A percentile compares a stretch with the other conserved stretches of the same genome.
Conservation (phyloP, 2,329 filamentous ascomycete genomes). For the Ophiostoma novo-ulmi region DNA sequence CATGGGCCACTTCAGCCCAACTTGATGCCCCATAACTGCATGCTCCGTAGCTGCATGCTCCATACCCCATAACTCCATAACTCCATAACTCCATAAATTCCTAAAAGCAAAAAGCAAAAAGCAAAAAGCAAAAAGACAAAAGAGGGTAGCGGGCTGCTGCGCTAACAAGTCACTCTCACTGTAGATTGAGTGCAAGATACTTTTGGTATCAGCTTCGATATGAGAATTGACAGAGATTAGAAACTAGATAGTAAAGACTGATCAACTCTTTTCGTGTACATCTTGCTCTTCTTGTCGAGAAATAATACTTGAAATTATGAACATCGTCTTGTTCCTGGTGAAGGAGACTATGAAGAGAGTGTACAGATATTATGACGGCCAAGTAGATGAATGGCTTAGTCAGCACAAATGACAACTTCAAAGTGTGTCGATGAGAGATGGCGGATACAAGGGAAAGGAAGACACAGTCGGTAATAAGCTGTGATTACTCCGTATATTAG, state of each 20-base stretch:
- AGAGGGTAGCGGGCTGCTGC: neutral
- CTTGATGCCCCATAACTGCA: no score
- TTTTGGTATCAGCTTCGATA: neutral
- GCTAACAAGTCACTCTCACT: constrained; percentile 3
- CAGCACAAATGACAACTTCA: no score
- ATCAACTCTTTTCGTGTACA: neutral
- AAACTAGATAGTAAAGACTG: neutral
- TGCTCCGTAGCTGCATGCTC: no score
- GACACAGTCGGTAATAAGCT: neutral
- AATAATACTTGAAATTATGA: neutral
- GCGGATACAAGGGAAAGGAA: neutral
- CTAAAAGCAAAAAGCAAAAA: neutral
- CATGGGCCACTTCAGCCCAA: no score
- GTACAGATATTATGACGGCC: neutral
- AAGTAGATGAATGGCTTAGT: neutral
- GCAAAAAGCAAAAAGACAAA: neutral
- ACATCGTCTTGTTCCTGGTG: neutral
- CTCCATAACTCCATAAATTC: no score
- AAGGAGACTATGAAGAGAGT: neutral
- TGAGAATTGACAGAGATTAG: neutral
- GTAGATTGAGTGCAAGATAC: neutral
- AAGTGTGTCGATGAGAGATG: neutral
- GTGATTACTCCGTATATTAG: neutral
- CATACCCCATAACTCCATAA: no score
- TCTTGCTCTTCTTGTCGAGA: neutral